Conservation (phyloP, 2,329 filamentous ascomycete species). For the Anisogramma anomala region DNA sequence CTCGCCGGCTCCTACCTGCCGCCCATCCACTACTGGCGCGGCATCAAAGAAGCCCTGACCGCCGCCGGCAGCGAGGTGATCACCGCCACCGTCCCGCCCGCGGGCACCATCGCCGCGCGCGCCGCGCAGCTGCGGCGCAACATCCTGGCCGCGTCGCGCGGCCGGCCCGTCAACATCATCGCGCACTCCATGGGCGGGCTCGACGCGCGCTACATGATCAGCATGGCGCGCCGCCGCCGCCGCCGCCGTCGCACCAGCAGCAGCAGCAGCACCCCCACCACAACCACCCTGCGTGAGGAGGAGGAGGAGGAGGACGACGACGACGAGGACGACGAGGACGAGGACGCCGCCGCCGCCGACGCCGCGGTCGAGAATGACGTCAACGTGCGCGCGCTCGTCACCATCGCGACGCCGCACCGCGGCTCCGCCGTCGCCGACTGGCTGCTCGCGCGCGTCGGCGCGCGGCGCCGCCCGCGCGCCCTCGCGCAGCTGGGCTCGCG, state of each 20-base stretch:
- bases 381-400: constrained; percentile 40
- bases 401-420: constrained; percentile 43
- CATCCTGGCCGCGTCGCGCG: constrained; percentile 35
- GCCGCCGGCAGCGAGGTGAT: constrained; percentile 45
- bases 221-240: constrained; percentile 30
- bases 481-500: constrained; percentile 48
- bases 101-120: constrained; percentile 48
- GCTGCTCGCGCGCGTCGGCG: constrained; percentile 35
- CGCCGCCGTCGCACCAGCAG: background rate
- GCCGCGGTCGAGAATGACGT: constrained; percentile 24
- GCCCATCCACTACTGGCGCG: constrained; percentile 52
- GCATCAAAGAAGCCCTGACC: constrained; percentile 46
- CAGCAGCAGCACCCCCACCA: background rate
- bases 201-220: constrained; percentile 55
- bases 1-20: constrained; percentile 39
- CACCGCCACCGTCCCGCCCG: constrained; percentile 49
- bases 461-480: constrained; percentile 42
- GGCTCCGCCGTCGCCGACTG: constrained; percentile 46
- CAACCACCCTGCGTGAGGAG: background rate
- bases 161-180: constrained; percentile 61
- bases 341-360: no score
- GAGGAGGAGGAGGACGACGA: no score
- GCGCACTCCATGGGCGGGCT: constrained; percentile 59
- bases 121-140: constrained; percentile 44
- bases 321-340: background rate